Base-by-base conservation (phyloP, 768 basidiomycete genomes). In the Leucocoprinus sp. region DNA sequence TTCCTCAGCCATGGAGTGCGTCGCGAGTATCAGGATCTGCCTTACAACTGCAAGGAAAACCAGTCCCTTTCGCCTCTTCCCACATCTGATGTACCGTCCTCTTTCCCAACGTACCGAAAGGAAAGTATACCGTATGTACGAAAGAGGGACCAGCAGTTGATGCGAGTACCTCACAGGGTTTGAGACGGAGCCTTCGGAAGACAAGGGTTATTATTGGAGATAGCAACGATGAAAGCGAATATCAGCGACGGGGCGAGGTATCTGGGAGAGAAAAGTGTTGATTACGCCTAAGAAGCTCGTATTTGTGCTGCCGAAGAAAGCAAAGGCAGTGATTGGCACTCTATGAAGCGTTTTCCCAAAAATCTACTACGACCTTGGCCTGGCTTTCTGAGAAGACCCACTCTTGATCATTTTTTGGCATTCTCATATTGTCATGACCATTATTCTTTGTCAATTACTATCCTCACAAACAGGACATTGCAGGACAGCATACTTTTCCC, bases 1-100 rank as follows among this genome's bases (percentile, higher is more conserved):
- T 40, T 49, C 9, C 51, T 3, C 45, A 86, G 84, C 70, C 84
- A 84, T 31, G 84, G 84, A 38, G 74, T 76, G 28, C 76, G 77
- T 40, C 71, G 76, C 17, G 66, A 64, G 5, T 78, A 80, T 55
- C 71, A 72, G 5, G 86, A 86, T 50, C 84, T 82, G 0, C 63
- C 78, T 23, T 82, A 76, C 56, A 70, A 74, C 46, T 66, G 64
- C 26, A 58, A 55, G 7, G 55, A 58, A 33, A 66, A 71, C 11
- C 60, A 72, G 2, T 63, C 76, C 0, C 51, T 63, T 8, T 64
- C 71, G 0, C 67, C 68, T 5, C 70, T 68, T 9, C 69, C 71
- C 0, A 71, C 66, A 0, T 75, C 82, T 1, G 73, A 2, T 82
- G 83, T 0, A 76, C 69, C 53, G 64, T 74, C 26, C 66, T n/a